Evolutionary conservation across 2,329 filamentous ascomycete genomes (phyloP).

Genomic region (Plenodomus lindquistii): DNA sequence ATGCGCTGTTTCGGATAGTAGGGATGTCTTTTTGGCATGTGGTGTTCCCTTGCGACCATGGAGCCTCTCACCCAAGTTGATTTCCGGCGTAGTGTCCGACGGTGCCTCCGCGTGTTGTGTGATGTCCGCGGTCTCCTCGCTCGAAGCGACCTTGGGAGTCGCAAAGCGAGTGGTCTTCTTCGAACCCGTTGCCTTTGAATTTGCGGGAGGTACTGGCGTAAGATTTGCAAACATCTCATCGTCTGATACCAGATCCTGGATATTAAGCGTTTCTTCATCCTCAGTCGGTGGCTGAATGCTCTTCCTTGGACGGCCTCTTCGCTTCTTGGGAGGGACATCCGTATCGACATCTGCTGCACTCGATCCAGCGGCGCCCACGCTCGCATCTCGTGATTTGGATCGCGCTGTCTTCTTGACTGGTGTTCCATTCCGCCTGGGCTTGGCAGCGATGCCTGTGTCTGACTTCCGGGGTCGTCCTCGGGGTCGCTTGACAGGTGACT

Average conservation of each 20-base stretch:
- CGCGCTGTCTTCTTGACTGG: slow-evolving; percentile 34
- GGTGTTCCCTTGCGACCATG: slow-evolving; percentile 35
- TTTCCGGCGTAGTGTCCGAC: slow-evolving; percentile 19
- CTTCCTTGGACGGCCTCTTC: slow-evolving; percentile 40
- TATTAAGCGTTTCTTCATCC: slow-evolving; percentile 18
- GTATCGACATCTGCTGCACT: slow-evolving; percentile 30
- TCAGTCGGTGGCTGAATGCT: slow-evolving; percentile 24
- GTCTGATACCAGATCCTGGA: slow-evolving; percentile 1
- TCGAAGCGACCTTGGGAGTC: neutral
- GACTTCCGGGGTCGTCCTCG: slow-evolving; percentile 45
- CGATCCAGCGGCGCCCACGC: slow-evolving; percentile 19
- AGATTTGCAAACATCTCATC: neutral
- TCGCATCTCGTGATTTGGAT: slow-evolving; percentile 25
- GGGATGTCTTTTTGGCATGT: slow-evolving; percentile 21
- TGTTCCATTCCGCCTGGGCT: slow-evolving; percentile 38
- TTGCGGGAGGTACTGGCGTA: slow-evolving; percentile 8
- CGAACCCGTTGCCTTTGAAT: slow-evolving; percentile 2
- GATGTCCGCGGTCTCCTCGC: slow-evolving; percentile 13
- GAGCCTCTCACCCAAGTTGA: slow-evolving; percentile 17
- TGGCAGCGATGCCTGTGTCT: slow-evolving; percentile 28
- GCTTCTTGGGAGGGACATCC: slow-evolving; percentile 32
- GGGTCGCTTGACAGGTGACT: slow-evolving; percentile 42
- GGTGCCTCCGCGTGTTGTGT: slow-evolving; percentile 7
- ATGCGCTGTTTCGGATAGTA: slow-evolving; percentile 21
- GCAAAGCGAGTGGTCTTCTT: slow-evolving; percentile 15